phyloP scores from a whole-genome alignment of 2,329 filamentous ascomycete species.

The Chaetomiaceae sp. region DNA sequence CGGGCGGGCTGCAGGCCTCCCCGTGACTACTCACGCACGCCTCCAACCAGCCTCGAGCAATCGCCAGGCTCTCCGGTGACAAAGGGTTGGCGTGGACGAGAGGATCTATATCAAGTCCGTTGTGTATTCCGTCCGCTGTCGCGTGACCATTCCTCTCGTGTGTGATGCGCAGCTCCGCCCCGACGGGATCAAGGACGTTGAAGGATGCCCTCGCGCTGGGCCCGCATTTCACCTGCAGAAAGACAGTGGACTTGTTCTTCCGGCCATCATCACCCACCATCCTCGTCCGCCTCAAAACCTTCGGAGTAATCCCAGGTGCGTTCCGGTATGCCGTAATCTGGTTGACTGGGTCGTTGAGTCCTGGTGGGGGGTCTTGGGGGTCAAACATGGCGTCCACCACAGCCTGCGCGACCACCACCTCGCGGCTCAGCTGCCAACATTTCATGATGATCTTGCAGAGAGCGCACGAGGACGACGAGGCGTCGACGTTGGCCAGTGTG shows the following conservation, averaged over 20 bases:
- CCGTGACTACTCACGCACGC: conserved; percentile 8
- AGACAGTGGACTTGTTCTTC: background rate
- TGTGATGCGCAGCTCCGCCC: conserved; percentile 8
- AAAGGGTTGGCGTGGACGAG: conserved; percentile 2
- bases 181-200: conserved; percentile 6
- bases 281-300: background rate
- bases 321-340: conserved; percentile 12
- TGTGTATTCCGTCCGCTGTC: background rate
- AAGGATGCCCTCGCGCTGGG: background rate
- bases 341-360: conserved; percentile 4
- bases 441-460: conserved; percentile 14
- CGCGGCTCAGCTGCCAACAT: conserved; percentile 11
- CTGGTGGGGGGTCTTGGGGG: conserved; percentile 1
- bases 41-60: conserved; percentile 13
- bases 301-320: background rate
- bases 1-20: background rate
- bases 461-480: conserved; percentile 4
- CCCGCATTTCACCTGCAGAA: conserved; percentile 2
- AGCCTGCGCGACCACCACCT: conserved; percentile 7
- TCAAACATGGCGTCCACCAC: conserved; percentile 4
- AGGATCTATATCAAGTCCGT: background rate
- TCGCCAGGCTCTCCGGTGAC: conserved; percentile 5
- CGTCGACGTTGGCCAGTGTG: conserved; percentile 3
- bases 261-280: conserved; percentile 3
- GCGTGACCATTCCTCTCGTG: background rate